Evolutionary conservation across 2,329 filamentous ascomycete species (phyloP), one percentile per base, ranked within the genome.

Genomic region (Trichoderma gracile): DNA sequence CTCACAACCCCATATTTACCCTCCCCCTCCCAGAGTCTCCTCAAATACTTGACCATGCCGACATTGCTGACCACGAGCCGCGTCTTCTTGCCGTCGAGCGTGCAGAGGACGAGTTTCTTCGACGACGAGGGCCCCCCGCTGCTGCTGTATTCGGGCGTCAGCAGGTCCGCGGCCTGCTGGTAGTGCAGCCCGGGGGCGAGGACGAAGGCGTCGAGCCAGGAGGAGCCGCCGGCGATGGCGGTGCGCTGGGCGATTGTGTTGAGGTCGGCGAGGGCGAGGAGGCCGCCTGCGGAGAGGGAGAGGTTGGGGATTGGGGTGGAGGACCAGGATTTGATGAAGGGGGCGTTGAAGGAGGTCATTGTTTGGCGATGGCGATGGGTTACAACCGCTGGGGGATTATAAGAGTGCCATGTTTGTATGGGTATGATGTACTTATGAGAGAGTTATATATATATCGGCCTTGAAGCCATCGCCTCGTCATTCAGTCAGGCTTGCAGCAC

Each of bases 181-280:
- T 82, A 83, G 73, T 89, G 86, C 57, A 88, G 71, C 0, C 86
- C 86, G 0, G 86, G 86, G 2, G 83, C 84, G 3, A 89, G 78
- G 14, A 88, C 76, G 12, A 89, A 76, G 8, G 77, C 76, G 71
- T 88, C 86, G 0, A 86, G 75, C 77, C 82, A 84, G 2, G 80
- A 81, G 1, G 84, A 82, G 3, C 82, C 84, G 27, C 86, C 86
- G 2, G 79, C 81, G 50, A 87, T 77, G 17, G 79, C 81, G 2
- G 86, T 88, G 7, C 85, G 80, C 53, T 82, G 77, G 6, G 84
- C 82, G 27, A 87, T 77, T 2, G 82, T 85, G 42, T 78, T 77
- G 45, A 88, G 78, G 66, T 88, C 84, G 3, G 86, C 86, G 17
- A 89, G 80, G 8, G 83, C 84, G 23, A 88, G 74, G 9, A 88